Percentiles rank a stretch among this genome's conserved stretches.
Conservation (phyloP, 2,329 filamentous ascomycete species). For the Aureobasidium subglaciale region DNA sequence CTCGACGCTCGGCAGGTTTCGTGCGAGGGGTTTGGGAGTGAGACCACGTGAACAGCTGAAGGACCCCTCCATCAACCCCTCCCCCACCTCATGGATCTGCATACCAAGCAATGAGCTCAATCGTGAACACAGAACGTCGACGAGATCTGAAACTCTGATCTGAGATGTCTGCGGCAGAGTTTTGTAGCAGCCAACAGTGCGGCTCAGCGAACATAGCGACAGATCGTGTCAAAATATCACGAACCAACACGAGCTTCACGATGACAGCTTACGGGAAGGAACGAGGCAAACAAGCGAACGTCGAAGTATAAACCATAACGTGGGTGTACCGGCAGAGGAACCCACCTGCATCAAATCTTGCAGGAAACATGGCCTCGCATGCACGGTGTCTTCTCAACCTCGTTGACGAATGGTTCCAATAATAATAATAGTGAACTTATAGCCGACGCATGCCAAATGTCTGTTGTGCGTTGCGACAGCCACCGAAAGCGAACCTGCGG, state of each 20-base stretch:
- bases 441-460: too few species aligned
- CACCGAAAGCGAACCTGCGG: too few species aligned
- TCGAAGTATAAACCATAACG: neutral
- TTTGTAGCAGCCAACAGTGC: too few species aligned
- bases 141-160: neutral
- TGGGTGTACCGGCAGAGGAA: neutral
- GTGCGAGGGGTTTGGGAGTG: neutral
- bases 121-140: neutral
- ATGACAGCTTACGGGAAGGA: neutral
- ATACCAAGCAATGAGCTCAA: neutral
- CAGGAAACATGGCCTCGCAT: neutral
- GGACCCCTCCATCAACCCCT: constrained; percentile 1
- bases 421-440: neutral
- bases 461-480: too few species aligned
- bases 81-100: constrained; percentile 1
- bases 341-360: neutral
- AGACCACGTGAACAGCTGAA: neutral
- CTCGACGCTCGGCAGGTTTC: too few species aligned
- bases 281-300: neutral
- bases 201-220: too few species aligned
- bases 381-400: neutral
- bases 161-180: too few species aligned
- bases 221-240: too few species aligned
- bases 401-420: neutral
- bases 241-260: too few species aligned